Evolutionary conservation across 495 filamentous ascomycete species (phyloP), one percentile per base, ranked within the genome.

Genomic region (Podospora pseudocomata): DNA sequence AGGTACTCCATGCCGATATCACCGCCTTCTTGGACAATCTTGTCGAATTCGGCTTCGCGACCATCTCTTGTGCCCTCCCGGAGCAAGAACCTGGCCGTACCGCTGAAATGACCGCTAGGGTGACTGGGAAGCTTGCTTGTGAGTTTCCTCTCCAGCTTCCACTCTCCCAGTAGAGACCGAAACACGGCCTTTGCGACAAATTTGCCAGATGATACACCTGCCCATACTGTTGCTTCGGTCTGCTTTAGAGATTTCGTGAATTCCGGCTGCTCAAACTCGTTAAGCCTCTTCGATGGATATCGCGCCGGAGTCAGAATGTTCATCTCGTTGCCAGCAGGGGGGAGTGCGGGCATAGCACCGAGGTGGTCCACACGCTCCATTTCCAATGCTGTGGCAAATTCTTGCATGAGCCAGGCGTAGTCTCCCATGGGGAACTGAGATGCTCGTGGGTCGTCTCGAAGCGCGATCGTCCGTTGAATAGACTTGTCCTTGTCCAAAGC

Each of bases 351-450:
- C 58, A 79, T 79, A 16, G 60, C 27, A 6, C 49, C 60, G 28
- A 68, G 20, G 9, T 71, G 69, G 15, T 75, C 68, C 16, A 64
- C 63, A 27, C 76, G 74, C 3, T 78, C 57, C 16, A 89, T 80
- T 0, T 76, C 81, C 16, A 93, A 69, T 1, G 86, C 84, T 7
- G 74, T 66, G 6, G 89, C 82, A 67, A 92, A 87, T 5, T 87
- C 84, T 71, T 94, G 89, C 86, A 96, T 89, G 3, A 93, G 77
- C 61, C 88, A 92, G 18, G 90, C 76, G 75, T 94, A 94, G 75
- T 96, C 93, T 23, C 86, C 87, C 86, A 93, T 92, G 27, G 91
- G 91, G 67, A 91, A 94, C 69, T 94, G 91, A 0, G 87, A 90
- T 73, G 64, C 77, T 56, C 73, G 76, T 2, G 68, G 77, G 68